Conservation (phyloP, 306 rosid species). For the Hylodesmum podocarpum region DNA sequence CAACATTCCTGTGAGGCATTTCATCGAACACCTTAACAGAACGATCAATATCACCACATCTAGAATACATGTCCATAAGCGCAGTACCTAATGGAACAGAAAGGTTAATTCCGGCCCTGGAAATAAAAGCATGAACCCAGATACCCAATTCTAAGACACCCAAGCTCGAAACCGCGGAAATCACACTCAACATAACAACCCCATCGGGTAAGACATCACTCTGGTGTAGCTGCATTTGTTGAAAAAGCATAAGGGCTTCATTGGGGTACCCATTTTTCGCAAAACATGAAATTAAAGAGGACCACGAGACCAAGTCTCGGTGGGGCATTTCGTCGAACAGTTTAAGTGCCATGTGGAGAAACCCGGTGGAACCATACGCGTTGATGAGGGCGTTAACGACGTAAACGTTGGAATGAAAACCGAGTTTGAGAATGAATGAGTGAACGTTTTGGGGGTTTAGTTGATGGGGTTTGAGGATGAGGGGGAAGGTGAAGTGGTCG, state of each 20-base stretch:
- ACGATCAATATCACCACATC: conserved; percentile 58
- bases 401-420: conserved; percentile 42
- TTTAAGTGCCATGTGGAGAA: conserved; percentile 32
- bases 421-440: conserved; percentile 51
- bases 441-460: conserved; percentile 21
- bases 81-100: conserved; percentile 59
- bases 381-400: conserved; percentile 50
- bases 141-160: conserved; percentile 55
- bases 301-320: conserved; percentile 63
- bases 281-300: conserved; percentile 45
- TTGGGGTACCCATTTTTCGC: conserved; percentile 37
- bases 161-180: conserved; percentile 55
- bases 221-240: conserved; percentile 52
- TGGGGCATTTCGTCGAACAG: conserved; percentile 50
- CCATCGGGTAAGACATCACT: conserved; percentile 34
- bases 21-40: conserved; percentile 48
- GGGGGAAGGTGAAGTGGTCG: conserved; percentile 65
- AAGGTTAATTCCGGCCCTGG: conserved; percentile 27
- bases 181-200: conserved; percentile 48
- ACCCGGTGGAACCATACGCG: conserved; percentile 44
- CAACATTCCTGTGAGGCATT: conserved; percentile 49
- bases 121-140: conserved; percentile 49
- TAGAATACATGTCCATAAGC: conserved; percentile 60
- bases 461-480: conserved; percentile 42
- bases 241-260: conserved; percentile 50